Base-by-base conservation (phyloP, 208 protist species). In the Leishmania amazonensis region DNA sequence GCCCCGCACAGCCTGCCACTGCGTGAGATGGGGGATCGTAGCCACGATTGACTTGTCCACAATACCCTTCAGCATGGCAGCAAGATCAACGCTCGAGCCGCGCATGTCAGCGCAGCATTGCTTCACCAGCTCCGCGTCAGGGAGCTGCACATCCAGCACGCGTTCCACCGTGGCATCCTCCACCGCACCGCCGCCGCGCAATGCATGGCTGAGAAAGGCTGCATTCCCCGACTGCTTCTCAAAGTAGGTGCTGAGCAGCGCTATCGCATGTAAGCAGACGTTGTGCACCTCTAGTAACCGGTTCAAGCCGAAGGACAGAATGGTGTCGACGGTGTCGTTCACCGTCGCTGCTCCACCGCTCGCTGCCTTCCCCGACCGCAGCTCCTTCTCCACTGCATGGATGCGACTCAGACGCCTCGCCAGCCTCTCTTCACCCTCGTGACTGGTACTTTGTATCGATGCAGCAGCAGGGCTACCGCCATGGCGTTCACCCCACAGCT, bases 171-270 rank as follows among this genome's bases (percentile, higher is more conserved):
- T 80, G 35, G 81, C 60, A n/a, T 82, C 77, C 75, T 89, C 82
- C 28, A 93, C 74, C n/a, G 79, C 67, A 0, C 78, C 79, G 70
- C 79, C 83, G 17, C 84, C 80, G 8, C 81, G 82, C 74, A 86
- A 67, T 2, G 87, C 75, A 15, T 70, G 80, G 19, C 76, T 58
- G 7, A 90, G 80, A 54, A 89, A 90, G 8, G 78, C 58, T 1
- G 84, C 83, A 68, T 71, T 84, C 65, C 68, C 60, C 19, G 89
- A 81, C 47, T 85, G 81, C 68, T 74, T 77, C 62, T 89, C 74
- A 67, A 89, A 83, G 60, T 74, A 74, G 0, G 79, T 67, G 81
- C 86, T 91, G 72, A 93, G 75, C 54, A 83, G 42, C 53, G 86
- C 81, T 9, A 93, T 58, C 24, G 75, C 72, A 35, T 83, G 80